Evolutionary conservation across 2,329 filamentous ascomycete genomes (phyloP), one percentile per base, ranked within the genome.

Genomic region (Chaetomiaceae sp.): DNA sequence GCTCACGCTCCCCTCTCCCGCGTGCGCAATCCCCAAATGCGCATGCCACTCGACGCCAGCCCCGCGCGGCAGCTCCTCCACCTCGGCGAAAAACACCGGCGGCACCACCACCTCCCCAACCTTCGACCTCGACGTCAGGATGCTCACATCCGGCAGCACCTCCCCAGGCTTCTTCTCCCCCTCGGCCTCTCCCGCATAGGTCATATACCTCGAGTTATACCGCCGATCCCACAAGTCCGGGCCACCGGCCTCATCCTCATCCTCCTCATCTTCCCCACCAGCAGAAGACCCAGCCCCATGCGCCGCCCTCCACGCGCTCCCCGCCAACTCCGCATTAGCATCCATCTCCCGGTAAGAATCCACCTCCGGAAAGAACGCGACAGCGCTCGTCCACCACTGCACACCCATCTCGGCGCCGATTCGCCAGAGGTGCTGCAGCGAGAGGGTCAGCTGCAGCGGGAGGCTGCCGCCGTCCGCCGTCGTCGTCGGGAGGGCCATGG

Each of bases 341-440:
- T 43, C 49, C 57, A 64, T 44, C 16, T n/a, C n/a, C 51, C 55
- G 9, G 2, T 38, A 4, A 17, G 2, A 2, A 13, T 27, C 5
- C n/a, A 9, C 9, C 21, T 12, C 14, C 2, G 83, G 75, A 50
- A 95, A 76, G 64, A 89, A 95, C 0, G 84, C 89, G 42, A 95
- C 81, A 2, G 79, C 86, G 54, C 83, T 85, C 4, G 79, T 78
- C 86, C 88, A 95, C 73, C 82, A 85, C 50, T 81, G 74, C 3
- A 95, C 83, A 48, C 81, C 73, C 73, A 86, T 85, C 35, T 85
- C 84, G 38, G 75, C 67, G 0, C 84, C 91, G 46, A 99, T 85
- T 34, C 92, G 82, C 82, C 86, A 91, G 20, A 97, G 78, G 67
- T 97, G 92, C 67, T 99, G 93, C 12, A 97, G 73, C 1, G 90